phyloP scores from a whole-genome alignment of 352 stramenopile genomes.

The Globisporangium nunn region DNA sequence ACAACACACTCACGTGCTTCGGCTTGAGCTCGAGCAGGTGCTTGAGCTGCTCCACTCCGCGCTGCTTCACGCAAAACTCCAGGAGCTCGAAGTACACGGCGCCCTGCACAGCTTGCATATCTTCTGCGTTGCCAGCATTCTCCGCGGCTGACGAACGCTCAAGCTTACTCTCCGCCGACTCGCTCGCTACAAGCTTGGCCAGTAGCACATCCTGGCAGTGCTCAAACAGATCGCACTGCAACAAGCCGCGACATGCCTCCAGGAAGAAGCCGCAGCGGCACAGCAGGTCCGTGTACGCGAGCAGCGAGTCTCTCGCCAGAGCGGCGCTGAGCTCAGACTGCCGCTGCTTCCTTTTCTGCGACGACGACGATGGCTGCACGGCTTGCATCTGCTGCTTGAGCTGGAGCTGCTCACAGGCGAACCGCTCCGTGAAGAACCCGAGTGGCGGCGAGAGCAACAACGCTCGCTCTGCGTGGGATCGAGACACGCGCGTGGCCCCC shows the following conservation, averaged over 20 bases:
- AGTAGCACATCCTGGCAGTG: constrained; percentile 40
- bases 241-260: constrained; percentile 51
- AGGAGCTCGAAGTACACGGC: constrained; percentile 64
- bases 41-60: constrained; percentile 37
- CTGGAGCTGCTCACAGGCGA: constrained; percentile 12
- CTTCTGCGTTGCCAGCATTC: constrained; percentile 9
- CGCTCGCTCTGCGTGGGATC: constrained; percentile 63
- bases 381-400: constrained; percentile 2
- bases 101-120: constrained; percentile 7
- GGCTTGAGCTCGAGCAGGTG: constrained; percentile 46
- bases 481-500: constrained; percentile 24
- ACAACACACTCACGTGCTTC: constrained; percentile 40
- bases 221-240: constrained; percentile 59
- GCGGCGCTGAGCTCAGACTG: constrained; percentile 9
- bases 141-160: constrained; percentile 1
- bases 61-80: constrained; percentile 50
- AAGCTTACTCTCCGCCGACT: not conserved
- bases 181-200: constrained; percentile 5
- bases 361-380: constrained; percentile 1
- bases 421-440: constrained; percentile 31
- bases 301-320: constrained; percentile 26
- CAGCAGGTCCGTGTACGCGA: constrained; percentile 59
- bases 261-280: constrained; percentile 38
- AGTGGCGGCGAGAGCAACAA: constrained; percentile 54
- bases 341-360: constrained; percentile 3